Evolutionary conservation across 352 stramenopile species (phyloP).

Genomic region (Phytophthora europaea): DNA sequence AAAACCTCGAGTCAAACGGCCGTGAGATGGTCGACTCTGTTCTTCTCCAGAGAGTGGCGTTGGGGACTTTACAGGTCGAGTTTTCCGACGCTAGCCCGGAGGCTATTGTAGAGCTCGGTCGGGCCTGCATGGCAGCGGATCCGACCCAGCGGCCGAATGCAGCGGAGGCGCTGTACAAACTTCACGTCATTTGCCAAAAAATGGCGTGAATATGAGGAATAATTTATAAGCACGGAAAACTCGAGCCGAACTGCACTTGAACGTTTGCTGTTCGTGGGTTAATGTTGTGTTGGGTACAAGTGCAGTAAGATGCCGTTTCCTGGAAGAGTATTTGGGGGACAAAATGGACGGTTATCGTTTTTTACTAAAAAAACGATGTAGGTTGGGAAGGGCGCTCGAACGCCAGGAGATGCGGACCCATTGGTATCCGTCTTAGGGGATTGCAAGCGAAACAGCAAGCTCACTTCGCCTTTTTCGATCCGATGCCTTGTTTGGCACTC

Average conservation of each 20-base stretch:
- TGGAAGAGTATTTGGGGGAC: no score
- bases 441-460: no score
- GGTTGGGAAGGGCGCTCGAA: no score
- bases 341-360: no score
- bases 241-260: background rate
- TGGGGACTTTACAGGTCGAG: conserved; percentile 34
- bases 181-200: conserved; percentile 35
- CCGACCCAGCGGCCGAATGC: conserved; percentile 31
- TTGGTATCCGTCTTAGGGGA: no score
- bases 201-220: conserved; percentile 6
- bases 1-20: conserved; percentile 24
- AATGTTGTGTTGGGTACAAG: no score
- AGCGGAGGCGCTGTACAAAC: conserved; percentile 38
- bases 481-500: no score
- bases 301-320: no score
- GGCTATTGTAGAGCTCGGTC: conserved; percentile 24
- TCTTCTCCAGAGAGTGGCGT: conserved; percentile 29
- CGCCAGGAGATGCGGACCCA: no score
- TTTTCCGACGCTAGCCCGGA: conserved; percentile 34
- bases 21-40: conserved; percentile 35
- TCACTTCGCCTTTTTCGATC: no score
- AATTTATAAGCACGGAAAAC: conserved; percentile 24
- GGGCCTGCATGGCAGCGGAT: conserved; percentile 32
- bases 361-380: no score
- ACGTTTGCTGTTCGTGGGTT: no score